Evolutionary conservation across 441 rosid genomes (phyloP), one percentile per base, ranked within the genome.

Genomic region (Codiaeum variegatum): DNA sequence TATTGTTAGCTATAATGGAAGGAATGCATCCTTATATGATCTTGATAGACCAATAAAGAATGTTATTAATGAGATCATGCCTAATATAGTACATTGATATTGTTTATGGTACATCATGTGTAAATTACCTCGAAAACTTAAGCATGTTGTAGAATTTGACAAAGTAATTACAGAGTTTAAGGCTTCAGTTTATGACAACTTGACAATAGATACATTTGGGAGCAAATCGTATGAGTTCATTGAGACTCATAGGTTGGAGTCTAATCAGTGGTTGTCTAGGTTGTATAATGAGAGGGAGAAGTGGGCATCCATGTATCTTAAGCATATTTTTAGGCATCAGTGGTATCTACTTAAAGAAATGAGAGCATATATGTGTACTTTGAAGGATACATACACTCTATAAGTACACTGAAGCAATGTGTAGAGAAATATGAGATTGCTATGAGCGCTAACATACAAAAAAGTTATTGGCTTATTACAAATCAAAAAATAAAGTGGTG

Each of bases 191-290:
- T 60, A 28, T 31, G 23, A 29, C 6, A 52, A 26, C 26, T n/a
- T 52, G 11, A n/a, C 26, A 5, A n/a, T 52, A 0, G 58, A 19
- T 0, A n/a, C 21, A 26, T 52, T 52, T 8, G 12, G 18, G 11
- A 31, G 3, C 0, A 29, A 60, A 5, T 31, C 21, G 40, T 15
- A 4, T 6, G 11, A 26, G 3, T 60, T 7, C 3, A 0, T 60
- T 0, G 0, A 0, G 0, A 18, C 29, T 1, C 4, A 60, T 3
- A 11, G 16, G 0, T 4, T 29, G 12, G 32, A 16, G 5, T 2
- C 1, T 0, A 31, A 60, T 19, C 10, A 60, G 6, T 60, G 42
- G 64, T 6, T 60, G 13, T 0, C 0, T 0, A 10, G 2, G 0
- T 11, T 60, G 0, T 60, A 31, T 12, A 0, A 4, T 0, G 23